Evolutionary conservation across 1,284 basidiomycete genomes (phyloP), one percentile per base, ranked within the genome.

Genomic region (Microbotryum lychnidis-dioicae): DNA sequence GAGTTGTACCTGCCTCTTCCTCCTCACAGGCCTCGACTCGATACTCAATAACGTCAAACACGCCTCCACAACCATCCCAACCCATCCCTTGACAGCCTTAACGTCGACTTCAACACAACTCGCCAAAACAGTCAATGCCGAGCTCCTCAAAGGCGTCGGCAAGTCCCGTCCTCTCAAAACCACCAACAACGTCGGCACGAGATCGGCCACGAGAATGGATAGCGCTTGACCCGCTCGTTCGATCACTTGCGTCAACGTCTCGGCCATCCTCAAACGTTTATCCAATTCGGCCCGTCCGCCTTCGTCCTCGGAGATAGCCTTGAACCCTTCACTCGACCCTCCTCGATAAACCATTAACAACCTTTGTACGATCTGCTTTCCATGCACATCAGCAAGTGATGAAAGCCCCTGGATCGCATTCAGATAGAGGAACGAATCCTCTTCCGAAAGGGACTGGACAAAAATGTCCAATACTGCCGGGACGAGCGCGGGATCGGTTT

Each of bases 401-500:
- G 86, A 82, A 2, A 98, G 79, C 0, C 92, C 94, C 71, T 93
- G 88, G 6, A 96, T 86, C 0, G 90, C 91, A 72, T 93, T 93
- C 60, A 97, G 78, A 74, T 92, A 97, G 62, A 97, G 85, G 75
- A 93, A 97, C 42, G 89, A 91, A 73, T 98, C 94, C 55, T 93
- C 87, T 70, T 97, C 91, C 72, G 91, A 87, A 4, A 96, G 77
- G 0, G 86, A 83, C 70, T 89, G 84, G 64, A 96, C 76, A 73
- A 96, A 93, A 56, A 97, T 86, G 51, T 89, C 88, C 50, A 93
- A 77, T 5, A 68, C 59, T 2, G 85, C 85, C 1, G 91, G 90
- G 5, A 87, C 76, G 18, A 96, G 79, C 0, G 87, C 85, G 4
- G 77, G 75, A 65, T 84, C 81, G 14, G 64, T 69, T 14, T 48